Evolutionary conservation across 2,329 filamentous ascomycete genomes (phyloP).

Genomic region (Fusarium xylarioides): DNA sequence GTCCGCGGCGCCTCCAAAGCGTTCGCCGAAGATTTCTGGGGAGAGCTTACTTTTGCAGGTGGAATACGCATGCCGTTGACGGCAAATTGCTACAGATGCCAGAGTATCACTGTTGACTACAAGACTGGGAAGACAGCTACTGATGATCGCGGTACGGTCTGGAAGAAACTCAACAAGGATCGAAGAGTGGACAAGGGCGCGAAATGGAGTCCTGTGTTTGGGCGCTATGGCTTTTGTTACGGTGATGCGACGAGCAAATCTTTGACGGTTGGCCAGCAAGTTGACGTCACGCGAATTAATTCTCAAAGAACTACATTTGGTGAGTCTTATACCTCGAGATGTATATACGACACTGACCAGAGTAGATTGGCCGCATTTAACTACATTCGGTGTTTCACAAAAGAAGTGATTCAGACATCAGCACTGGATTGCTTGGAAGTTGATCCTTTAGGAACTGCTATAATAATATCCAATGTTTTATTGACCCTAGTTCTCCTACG

Average conservation of each 20-base stretch:
- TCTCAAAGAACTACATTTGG: constrained; percentile 31
- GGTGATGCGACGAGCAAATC: constrained; percentile 4
- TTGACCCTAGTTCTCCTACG: background rate
- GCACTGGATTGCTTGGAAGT: background rate
- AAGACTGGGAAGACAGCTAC: constrained; percentile 29
- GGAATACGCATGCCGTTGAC: constrained; percentile 33
- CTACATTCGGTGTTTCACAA: constrained; percentile 21
- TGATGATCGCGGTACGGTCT: constrained; percentile 31
- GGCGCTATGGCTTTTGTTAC: constrained; percentile 38
- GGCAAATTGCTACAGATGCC: constrained; percentile 37
- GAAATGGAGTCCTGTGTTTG: constrained; percentile 40
- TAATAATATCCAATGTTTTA: background rate
- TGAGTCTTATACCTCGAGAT: background rate
- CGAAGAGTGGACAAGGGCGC: constrained; percentile 35
- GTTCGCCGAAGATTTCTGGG: constrained; percentile 38
- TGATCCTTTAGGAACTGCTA: accelerated
- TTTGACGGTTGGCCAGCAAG: constrained; percentile 18
- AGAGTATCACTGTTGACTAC: constrained; percentile 41
- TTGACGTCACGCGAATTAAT: constrained; percentile 23
- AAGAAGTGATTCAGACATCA: background rate
- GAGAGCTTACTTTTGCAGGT: constrained; percentile 24
- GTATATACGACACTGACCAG: background rate
- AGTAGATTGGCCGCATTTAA: constrained; percentile 34
- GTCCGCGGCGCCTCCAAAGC: constrained; percentile 28
- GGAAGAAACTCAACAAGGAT: constrained; percentile 41